phyloP scores from a whole-genome alignment of 1,139 yeast genomes.

The Candida albicans region DNA sequence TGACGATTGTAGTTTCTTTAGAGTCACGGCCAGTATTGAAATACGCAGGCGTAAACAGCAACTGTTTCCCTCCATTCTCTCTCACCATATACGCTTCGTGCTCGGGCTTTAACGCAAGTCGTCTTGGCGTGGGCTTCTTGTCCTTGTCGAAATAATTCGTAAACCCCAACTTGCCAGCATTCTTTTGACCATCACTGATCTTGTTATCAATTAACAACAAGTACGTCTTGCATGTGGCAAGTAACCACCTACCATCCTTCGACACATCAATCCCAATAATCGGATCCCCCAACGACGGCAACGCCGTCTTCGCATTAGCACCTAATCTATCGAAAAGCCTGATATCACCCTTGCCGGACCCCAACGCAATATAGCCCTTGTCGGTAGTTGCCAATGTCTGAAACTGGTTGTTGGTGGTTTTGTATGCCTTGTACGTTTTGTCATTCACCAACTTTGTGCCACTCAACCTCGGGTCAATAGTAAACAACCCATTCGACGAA shows the following conservation, averaged over 20 bases:
- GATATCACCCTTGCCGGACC: slow-evolving; percentile 73
- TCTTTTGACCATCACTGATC: slow-evolving; percentile 58
- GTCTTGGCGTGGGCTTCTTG: slow-evolving; percentile 67
- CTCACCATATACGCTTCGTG: slow-evolving; percentile 65
- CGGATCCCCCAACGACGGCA: slow-evolving; percentile 82
- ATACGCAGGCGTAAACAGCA: slow-evolving; percentile 68
- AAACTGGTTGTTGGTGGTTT: slow-evolving; percentile 57
- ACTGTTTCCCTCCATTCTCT: slow-evolving; percentile 45
- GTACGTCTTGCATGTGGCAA: slow-evolving; percentile 76
- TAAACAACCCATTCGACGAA: slow-evolving; percentile 63
- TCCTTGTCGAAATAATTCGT: slow-evolving; percentile 62
- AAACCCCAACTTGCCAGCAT: slow-evolving; percentile 66
- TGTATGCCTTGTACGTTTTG: slow-evolving; percentile 38
- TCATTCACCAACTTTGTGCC: slow-evolving; percentile 56
- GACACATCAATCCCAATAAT: slow-evolving; percentile 68
- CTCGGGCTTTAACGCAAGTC: slow-evolving; percentile 68
- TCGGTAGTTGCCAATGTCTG: slow-evolving; percentile 71
- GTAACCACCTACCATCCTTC: slow-evolving; percentile 77
- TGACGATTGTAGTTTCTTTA: slow-evolving; percentile 69
- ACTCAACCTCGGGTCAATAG: slow-evolving; percentile 73
- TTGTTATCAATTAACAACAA: slow-evolving; percentile 66
- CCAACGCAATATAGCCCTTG: slow-evolving; percentile 72
- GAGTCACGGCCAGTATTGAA: slow-evolving; percentile 69
- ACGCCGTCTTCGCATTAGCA: slow-evolving; percentile 67
- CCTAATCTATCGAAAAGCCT: slow-evolving; percentile 73